Percentiles rank a stretch among this genome's conserved stretches.
phyloP scores from a whole-genome alignment of 2,329 filamentous ascomycete genomes.

The Neofusicoccum sp. region DNA sequence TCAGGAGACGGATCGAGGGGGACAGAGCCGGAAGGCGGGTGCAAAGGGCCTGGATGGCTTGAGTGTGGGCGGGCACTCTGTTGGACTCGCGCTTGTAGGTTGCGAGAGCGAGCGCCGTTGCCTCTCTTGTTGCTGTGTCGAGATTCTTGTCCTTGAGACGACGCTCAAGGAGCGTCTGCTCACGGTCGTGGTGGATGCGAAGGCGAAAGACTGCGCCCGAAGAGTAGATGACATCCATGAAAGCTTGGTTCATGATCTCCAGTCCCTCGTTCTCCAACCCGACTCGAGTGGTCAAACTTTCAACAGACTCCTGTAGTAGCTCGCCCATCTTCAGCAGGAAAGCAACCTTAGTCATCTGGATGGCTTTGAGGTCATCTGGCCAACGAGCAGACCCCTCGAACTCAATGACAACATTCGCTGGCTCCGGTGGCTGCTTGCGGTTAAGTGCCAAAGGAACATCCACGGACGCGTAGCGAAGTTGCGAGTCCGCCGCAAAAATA shows the following conservation, averaged over 20 bases:
- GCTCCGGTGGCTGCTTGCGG: conserved; percentile 45
- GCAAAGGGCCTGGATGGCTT: conserved; percentile 75
- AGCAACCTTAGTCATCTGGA: conserved; percentile 90
- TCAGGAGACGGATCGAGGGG: conserved; percentile 76
- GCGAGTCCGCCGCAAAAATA: conserved; percentile 68
- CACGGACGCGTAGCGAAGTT: conserved; percentile 71
- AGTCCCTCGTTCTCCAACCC: conserved; percentile 75
- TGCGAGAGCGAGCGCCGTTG: conserved; percentile 67
- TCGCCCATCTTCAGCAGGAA: conserved; percentile 74
- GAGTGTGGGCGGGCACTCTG: conserved; percentile 73
- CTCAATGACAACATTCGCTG: conserved; percentile 78
- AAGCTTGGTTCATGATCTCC: conserved; percentile 72
- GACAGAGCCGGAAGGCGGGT: conserved; percentile 79
- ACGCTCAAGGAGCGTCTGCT: conserved; percentile 77
- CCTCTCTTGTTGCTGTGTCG: conserved; percentile 64
- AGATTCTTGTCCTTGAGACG: conserved; percentile 70
- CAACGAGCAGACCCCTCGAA: conserved; percentile 92
- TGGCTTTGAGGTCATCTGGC: conserved; percentile 87
- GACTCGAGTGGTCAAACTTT: conserved; percentile 64
- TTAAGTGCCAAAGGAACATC: conserved; percentile 50
- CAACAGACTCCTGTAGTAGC: conserved; percentile 63
- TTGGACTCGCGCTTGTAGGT: conserved; percentile 69
- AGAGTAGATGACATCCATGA: conserved; percentile 76
- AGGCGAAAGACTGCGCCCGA: conserved; percentile 75
- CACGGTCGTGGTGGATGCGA: conserved; percentile 84